A percentile compares a stretch with the other conserved stretches of the same genome.
phyloP scores from a whole-genome alignment of 352 stramenopile species.

The Phytopythium kandeliae region DNA sequence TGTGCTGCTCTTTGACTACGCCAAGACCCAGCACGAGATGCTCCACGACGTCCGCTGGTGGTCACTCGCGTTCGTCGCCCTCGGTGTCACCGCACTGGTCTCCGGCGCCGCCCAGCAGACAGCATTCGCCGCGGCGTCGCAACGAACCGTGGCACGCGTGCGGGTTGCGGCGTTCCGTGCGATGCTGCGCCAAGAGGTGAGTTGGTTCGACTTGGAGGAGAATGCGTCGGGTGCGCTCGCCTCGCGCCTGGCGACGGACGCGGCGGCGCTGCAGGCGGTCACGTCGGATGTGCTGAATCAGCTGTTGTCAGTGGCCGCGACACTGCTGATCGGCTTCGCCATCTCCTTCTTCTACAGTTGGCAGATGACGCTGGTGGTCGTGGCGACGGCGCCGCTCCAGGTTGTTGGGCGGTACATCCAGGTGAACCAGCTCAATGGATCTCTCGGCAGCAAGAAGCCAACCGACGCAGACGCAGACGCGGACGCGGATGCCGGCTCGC shows the following conservation, averaged over 20 bases:
- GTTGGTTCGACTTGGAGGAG: conserved; percentile 56
- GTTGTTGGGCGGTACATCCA: conserved; percentile 10
- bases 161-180: conserved; percentile 20
- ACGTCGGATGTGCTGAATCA: conserved; percentile 28
- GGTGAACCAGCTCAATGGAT: conserved; percentile 11
- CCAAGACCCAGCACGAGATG: conserved; percentile 18
- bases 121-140: conserved; percentile 26
- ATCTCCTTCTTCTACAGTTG: conserved; percentile 35
- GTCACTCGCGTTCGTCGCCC: conserved; percentile 21
- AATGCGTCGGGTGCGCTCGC: conserved; percentile 54
- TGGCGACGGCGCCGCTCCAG: conserved; percentile 21
- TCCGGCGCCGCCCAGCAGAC: conserved; percentile 24
- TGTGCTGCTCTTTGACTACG: conserved; percentile 28
- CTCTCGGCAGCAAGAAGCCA: conserved; percentile 16
- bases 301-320: conserved; percentile 18
- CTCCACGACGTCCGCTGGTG: conserved; percentile 16
- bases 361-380: conserved; percentile 33
- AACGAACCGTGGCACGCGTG: conserved; percentile 30
- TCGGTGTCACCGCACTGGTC: conserved; percentile 18
- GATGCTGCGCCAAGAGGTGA: conserved; percentile 62
- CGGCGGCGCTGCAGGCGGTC: conserved; percentile 44
- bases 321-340: conserved; percentile 16
- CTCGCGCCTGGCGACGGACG: conserved; percentile 46
- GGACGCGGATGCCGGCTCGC: conserved; percentile 15
- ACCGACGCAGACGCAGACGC: conserved; percentile 22